Evolutionary conservation across 176 grass and related monocot genomes (phyloP).

Genomic region (Cenchrus purpureus): DNA sequence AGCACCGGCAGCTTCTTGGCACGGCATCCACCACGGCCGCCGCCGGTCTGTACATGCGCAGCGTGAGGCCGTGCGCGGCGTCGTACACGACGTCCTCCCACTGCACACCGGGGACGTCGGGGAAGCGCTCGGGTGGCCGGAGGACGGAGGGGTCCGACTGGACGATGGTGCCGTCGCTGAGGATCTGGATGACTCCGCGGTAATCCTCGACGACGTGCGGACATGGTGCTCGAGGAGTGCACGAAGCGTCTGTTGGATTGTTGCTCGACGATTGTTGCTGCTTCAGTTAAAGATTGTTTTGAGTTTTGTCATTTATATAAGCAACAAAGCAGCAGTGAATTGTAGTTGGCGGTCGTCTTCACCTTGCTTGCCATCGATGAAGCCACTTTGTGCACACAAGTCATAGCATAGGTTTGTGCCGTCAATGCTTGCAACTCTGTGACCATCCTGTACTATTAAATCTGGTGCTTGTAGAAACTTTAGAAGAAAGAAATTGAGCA

Average conservation of each 20-base stretch:
- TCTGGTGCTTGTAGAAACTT: not conserved
- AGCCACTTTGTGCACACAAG: not conserved
- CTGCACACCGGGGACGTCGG: conserved; percentile 26
- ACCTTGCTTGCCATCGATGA: not conserved
- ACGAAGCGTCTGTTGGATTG: too few relatives aligned
- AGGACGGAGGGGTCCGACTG: conserved; percentile 29
- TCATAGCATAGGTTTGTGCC: not conserved
- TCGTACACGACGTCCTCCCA: conserved; percentile 48
- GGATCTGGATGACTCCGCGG: conserved; percentile 30
- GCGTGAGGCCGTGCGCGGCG: not conserved
- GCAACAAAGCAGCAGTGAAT: not conserved
- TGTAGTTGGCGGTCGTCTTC: not conserved
- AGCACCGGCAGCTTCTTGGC: conserved; percentile 39
- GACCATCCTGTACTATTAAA: not conserved
- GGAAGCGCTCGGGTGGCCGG: not conserved
- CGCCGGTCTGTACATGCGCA: not conserved
- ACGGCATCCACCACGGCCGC: accelerated
- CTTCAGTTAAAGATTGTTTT: not conserved
- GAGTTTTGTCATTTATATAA: not conserved
- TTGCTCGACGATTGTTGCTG: not conserved
- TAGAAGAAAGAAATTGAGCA: not conserved
- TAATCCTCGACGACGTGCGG: conserved; percentile 39
- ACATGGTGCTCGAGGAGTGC: conserved; percentile 6
- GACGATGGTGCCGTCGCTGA: conserved; percentile 39
- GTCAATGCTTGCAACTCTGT: not conserved